These are phyloP conservation scores for Stachybotrys chlorohalonatus DNA, from an alignment of 2,329 filamentous ascomycete genomes.

Conservation along the genomic window DNA sequence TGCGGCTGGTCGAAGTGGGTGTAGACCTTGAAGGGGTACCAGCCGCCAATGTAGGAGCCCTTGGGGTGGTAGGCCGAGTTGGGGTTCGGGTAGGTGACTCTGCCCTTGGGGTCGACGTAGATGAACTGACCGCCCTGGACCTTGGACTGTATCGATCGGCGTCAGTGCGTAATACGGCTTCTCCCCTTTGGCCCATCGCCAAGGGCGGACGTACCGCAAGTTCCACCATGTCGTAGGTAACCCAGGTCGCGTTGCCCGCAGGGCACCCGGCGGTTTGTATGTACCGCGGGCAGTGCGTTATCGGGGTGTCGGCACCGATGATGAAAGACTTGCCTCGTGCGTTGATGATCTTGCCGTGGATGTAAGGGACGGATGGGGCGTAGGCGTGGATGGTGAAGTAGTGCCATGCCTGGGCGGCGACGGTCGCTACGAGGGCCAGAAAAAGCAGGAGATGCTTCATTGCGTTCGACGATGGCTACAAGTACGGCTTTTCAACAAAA, in stretches of 20 bases:
- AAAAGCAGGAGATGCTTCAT: background rate
- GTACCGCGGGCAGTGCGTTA: background rate
- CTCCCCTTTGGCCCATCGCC: background rate
- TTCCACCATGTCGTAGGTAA: background rate
- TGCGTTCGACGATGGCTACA: background rate
- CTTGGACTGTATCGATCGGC: background rate
- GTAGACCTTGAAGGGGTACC: no score
- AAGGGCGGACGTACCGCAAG: background rate
- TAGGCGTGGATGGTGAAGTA: background rate
- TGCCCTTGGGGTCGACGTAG: background rate
- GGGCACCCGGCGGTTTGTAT: background rate
- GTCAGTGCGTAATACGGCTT: background rate
- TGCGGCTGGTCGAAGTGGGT: no score
- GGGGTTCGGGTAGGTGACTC: background rate
- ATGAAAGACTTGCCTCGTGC: background rate
- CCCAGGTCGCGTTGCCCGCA: background rate
- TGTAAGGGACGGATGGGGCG: background rate
- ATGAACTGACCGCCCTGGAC: background rate
- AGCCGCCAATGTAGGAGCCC: no score
- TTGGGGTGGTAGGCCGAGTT: no score
- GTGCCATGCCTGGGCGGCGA: background rate
- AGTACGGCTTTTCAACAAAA: no score
- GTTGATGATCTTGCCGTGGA: background rate
- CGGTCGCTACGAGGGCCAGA: background rate
- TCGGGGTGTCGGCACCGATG: background rate